Percentiles rank a stretch among this genome's conserved stretches.
phyloP scores from a whole-genome alignment of 768 basidiomycete genomes.

The Phlebiopsis gigantea region DNA sequence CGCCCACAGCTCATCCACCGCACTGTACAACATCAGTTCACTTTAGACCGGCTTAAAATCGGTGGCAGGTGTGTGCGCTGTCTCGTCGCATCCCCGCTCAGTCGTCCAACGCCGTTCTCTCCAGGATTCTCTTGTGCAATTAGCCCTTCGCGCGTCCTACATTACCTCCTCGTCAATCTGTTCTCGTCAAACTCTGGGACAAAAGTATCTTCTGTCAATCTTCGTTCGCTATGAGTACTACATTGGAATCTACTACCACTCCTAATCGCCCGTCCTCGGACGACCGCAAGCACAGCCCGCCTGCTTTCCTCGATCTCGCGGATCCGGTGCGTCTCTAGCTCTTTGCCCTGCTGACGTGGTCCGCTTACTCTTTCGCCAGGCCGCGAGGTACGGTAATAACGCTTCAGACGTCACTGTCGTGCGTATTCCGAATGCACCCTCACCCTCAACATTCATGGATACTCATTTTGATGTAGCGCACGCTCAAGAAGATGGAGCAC shows the following conservation, averaged over 20 bases:
- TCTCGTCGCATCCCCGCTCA: conserved; percentile 18
- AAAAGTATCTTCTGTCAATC: conserved; percentile 43
- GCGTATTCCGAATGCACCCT: conserved; percentile 28
- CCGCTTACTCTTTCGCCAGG: conserved; percentile 35
- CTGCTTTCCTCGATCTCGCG: conserved; percentile 89
- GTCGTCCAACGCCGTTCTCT: conserved; percentile 1
- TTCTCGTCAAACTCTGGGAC: conserved; percentile 48
- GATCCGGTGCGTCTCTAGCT: conserved; percentile 67
- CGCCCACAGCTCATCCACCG: conserved; percentile 40
- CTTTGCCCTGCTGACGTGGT: not conserved
- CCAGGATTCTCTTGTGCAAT: conserved; percentile 64
- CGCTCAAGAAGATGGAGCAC: conserved; percentile 84
- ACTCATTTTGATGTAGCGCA: conserved; percentile 47
- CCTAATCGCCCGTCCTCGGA: conserved; percentile 62
- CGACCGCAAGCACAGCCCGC: conserved; percentile 80
- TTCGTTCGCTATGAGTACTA: conserved; percentile 60
- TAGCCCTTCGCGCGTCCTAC: conserved; percentile 41
- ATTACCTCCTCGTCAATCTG: conserved; percentile 43
- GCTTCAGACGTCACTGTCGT: conserved; percentile 84
- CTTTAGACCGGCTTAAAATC: conserved; percentile 69
- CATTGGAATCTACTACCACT: conserved; percentile 67
- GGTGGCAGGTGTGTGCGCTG: conserved; percentile 52
- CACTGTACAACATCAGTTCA: conserved; percentile 76
- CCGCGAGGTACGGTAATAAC: conserved; percentile 80
- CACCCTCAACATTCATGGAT: conserved; percentile 7